Conservation (phyloP, 768 basidiomycete species). For the Hemileccinum rubropunctum region DNA sequence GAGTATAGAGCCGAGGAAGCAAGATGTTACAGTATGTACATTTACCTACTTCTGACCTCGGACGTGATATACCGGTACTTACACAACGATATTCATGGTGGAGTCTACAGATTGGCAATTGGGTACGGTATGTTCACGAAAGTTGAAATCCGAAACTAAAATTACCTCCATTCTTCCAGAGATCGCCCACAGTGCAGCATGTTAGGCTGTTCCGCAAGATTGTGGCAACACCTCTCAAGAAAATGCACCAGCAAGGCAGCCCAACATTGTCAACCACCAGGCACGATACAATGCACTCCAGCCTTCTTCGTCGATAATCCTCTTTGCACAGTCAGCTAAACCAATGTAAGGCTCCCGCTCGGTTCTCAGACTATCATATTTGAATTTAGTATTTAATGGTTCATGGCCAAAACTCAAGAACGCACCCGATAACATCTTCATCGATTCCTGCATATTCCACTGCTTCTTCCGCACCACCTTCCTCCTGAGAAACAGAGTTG, state of each 20-base stretch:
- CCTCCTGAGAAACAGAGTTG: constrained; percentile 73
- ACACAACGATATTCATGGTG: too few species aligned
- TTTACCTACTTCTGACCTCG: too few species aligned
- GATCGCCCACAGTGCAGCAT: constrained; percentile 56
- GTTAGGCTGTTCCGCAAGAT: background rate
- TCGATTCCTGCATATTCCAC: constrained; percentile 65
- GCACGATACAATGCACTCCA: constrained; percentile 70
- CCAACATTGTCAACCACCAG: constrained; percentile 62
- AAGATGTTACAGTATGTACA: too few species aligned
- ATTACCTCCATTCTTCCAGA: constrained; percentile 22
- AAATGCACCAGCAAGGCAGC: background rate
- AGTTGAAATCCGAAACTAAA: too few species aligned
- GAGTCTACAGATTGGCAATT: too few species aligned
- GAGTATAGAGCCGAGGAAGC: too few species aligned
- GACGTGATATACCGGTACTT: too few species aligned
- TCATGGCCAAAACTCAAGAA: background rate
- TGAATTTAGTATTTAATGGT: background rate
- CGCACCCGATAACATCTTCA: constrained; percentile 85
- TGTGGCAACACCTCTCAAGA: background rate
- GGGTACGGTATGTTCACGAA: too few species aligned
- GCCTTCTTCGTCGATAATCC: constrained; percentile 80
- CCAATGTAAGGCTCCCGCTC: constrained; percentile 81
- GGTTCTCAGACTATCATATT: constrained; percentile 53
- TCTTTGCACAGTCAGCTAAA: constrained; percentile 69
- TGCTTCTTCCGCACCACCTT: constrained; percentile 47